Base-by-base conservation (phyloP, 2,329 filamentous ascomycete species). In the Balansia obtecta region DNA sequence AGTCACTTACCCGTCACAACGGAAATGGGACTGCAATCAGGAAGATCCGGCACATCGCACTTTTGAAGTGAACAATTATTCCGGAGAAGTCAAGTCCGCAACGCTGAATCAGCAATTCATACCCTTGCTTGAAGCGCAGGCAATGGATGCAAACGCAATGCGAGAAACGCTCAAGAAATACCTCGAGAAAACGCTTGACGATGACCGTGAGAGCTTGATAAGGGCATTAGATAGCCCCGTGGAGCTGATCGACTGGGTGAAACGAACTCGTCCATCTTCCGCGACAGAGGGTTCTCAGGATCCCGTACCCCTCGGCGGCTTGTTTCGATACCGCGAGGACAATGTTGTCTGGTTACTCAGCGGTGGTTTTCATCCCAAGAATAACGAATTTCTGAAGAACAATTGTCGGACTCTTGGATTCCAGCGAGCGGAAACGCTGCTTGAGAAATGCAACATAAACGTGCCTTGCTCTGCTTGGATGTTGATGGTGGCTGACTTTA, bases 401-500 rank as follows among this genome's bases (percentile, higher is more conserved):
- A 60, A 71, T 4, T 68, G 76, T 0, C 71, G 61, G 53, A 62
- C 64, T 0, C 66, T 81, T 7, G 70, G 82, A 2, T 68, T 68
- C 34, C 58, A 65, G 4, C 77, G 77, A 53, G 82, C 79, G 48
- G 68, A 79, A 0, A 62, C 66, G 1, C 67, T 86, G 9, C 68
- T 75, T 42, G 62, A 70, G 1, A 78, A 76, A 50, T 66, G 86
- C 49, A 81, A 80, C 45, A 76, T 88, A 46, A 73, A 69, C 1
- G 66, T 88, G 0, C 73, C 75, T 0, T 71, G 73, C 8, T 85
- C 84, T 0, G 77, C 83, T 0, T 80, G 79, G 44, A 66, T 81
- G 0, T 78, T 75, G 52, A 88, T 88, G 67, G 73, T 86, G 0
- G 76, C 83, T 0, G 86, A 91, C 61, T 86, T 86, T 22, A 66